Evolutionary conservation across 495 filamentous ascomycete species (phyloP), one percentile per base, ranked within the genome.

Genomic region (Hypoxylon fragiforme): DNA sequence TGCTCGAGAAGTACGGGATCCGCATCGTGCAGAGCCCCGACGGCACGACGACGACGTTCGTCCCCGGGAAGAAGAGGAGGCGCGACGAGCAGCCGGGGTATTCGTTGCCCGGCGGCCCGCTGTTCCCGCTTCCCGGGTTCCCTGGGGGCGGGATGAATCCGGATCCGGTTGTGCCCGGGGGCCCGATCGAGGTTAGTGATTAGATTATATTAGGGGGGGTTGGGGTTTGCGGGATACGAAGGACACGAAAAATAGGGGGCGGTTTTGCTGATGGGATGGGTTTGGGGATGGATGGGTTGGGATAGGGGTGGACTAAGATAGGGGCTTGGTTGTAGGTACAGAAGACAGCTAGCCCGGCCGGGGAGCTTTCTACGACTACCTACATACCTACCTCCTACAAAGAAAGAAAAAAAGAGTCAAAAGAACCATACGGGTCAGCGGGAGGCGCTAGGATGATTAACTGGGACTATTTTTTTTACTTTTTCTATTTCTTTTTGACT

Each of bases 1-100:
- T 73, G 41, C 70, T 71, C 45, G 31, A 47, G 26, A 69, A 64
- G 36, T 74, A 71, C 57, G 71, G 71, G 50, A 66, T 71, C 54
- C 60, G 43, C 37, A 73, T 74, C 57, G 31, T 70, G 28, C 53
- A 66, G 49, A 63, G 63, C 0, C 69, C 70, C 42, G 67, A 69
- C 22, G 70, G 69, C 44, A 70, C 70, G 41, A 66, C 34, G 7
- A 72, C 69, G 22, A 69, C 50, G 44, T 67, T 71, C 57, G 68
- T 67, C 11, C 69, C 69, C n/a, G 60, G 54, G 28, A 70, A 72
- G 60, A n/a, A n/a, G n/a, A n/a, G n/a, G n/a, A n/a, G n/a, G n/a
- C n/a, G n/a, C n/a, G n/a, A n/a, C n/a, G n/a, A n/a, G n/a, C n/a
- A n/a, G n/a, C n/a, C n/a, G n/a, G 63, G 64, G 34, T 35, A 40